A percentile compares a stretch with the other conserved stretches of the same genome.
Conservation (phyloP, 805 yeast species). For the Lipomyces anomalus region DNA sequence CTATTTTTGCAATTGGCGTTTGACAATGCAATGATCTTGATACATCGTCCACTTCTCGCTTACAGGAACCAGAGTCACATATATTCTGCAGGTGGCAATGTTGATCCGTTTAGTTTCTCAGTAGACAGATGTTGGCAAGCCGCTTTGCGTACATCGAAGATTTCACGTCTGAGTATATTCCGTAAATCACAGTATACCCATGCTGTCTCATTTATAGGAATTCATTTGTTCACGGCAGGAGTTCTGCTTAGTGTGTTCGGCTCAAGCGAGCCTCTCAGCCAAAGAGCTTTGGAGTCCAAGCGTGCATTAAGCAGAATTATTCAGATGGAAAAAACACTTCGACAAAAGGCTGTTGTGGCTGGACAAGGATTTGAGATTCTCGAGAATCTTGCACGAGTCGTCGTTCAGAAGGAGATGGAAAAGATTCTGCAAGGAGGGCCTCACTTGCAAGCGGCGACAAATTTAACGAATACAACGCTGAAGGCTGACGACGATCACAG, state of each 20-base stretch:
- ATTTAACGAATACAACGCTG: not conserved
- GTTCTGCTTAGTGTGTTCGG: slow-evolving; percentile 14
- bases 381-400: slow-evolving; percentile 17
- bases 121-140: slow-evolving; percentile 14
- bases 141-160: slow-evolving; percentile 13
- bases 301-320: slow-evolving; percentile 16
- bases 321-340: slow-evolving; percentile 14
- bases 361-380: slow-evolving; percentile 10
- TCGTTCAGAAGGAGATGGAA: slow-evolving; percentile 18
- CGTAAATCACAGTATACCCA: slow-evolving; percentile 9
- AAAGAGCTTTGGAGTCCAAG: slow-evolving; percentile 16
- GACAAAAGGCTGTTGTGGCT: slow-evolving; percentile 1
- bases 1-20: slow-evolving; percentile 10
- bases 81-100: not conserved
- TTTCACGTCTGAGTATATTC: slow-evolving; percentile 8
- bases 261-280: slow-evolving; percentile 18
- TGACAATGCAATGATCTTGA: slow-evolving; percentile 15
- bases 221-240: slow-evolving; percentile 18
- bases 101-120: slow-evolving; percentile 9
- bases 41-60: slow-evolving; percentile 15
- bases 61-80: not conserved
- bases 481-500: not conserved
- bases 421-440: slow-evolving; percentile 13
- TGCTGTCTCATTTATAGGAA: slow-evolving; percentile 11
- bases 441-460: not conserved